These are phyloP conservation scores for Trapa incisa DNA, from an alignment of 345 rosid genomes.

Conservation along the genomic window DNA sequence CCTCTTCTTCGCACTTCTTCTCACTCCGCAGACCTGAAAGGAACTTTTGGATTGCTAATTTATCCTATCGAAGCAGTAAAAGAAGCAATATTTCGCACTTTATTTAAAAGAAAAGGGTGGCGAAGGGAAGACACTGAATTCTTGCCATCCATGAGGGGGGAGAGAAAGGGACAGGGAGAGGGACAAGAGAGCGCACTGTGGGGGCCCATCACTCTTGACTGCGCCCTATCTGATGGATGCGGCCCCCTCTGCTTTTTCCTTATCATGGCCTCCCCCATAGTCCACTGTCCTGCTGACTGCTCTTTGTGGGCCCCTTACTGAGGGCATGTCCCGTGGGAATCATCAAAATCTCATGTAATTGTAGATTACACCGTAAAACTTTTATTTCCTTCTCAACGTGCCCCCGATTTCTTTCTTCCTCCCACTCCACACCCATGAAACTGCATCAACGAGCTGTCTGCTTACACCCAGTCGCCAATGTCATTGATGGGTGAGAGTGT, in stretches of 20 bases:
- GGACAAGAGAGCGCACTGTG: neutral
- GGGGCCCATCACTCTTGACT: neutral
- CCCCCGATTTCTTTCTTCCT: neutral
- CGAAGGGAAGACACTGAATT: neutral
- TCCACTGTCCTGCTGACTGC: neutral
- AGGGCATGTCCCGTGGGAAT: conserved; percentile 2
- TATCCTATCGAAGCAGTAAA: too few species aligned
- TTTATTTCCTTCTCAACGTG: neutral
- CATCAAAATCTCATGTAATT: neutral
- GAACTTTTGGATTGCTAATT: neutral
- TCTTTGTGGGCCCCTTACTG: neutral
- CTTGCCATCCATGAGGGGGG: neutral
- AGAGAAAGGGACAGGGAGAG: too few species aligned
- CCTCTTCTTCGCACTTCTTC: neutral
- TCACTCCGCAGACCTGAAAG: neutral
- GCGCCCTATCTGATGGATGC: neutral
- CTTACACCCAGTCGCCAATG: too few species aligned
- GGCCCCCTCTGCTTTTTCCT: neutral
- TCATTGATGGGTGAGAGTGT: too few species aligned
- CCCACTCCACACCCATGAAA: neutral
- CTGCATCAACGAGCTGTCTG: too few species aligned
- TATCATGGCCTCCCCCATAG: neutral
- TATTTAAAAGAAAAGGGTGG: neutral
- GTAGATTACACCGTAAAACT: neutral
- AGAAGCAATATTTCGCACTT: neutral